A percentile compares a stretch with the other conserved stretches of the same genome.
Evolutionary conservation across 108 stramenopile species (phyloP).

Genomic region (Cyclotella kingstonii): DNA sequence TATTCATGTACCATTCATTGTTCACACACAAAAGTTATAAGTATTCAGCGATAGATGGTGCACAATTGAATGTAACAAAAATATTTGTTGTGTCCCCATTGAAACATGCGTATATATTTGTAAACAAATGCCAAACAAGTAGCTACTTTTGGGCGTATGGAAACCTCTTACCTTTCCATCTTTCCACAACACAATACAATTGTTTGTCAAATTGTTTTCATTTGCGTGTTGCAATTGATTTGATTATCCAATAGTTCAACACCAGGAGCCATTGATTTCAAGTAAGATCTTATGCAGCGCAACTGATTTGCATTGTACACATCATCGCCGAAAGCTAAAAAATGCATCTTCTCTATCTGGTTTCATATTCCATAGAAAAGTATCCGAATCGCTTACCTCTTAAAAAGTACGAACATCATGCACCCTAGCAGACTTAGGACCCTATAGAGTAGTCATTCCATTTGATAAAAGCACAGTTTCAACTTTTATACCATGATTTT

Average conservation of each 20-base stretch:
- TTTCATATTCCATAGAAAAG: background rate
- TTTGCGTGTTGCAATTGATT: background rate
- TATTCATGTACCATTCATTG: too few relatives aligned
- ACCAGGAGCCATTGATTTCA: background rate
- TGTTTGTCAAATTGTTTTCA: background rate
- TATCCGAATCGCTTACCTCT: background rate
- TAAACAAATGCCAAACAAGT: slow-evolving; percentile 10
- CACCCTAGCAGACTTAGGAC: background rate
- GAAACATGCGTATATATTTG: slow-evolving; percentile 8
- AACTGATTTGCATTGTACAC: background rate
- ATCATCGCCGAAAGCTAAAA: background rate
- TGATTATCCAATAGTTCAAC: background rate
- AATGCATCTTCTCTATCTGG: background rate
- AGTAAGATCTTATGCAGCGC: background rate
- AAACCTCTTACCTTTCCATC: background rate
- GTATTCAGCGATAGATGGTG: too few relatives aligned
- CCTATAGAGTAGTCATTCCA: slow-evolving; percentile 8
- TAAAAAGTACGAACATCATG: background rate
- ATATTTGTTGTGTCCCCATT: slow-evolving; percentile 9
- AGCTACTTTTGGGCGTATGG: slow-evolving; percentile 21
- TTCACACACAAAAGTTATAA: too few relatives aligned
- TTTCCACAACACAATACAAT: slow-evolving; percentile 11
- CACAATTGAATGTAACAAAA: background rate
- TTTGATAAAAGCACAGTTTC: slow-evolving; percentile 11
- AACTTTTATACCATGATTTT: slow-evolving; percentile 12